Base-by-base conservation (phyloP, 164 flowering plant genomes). In the Umbellularia californica region DNA sequence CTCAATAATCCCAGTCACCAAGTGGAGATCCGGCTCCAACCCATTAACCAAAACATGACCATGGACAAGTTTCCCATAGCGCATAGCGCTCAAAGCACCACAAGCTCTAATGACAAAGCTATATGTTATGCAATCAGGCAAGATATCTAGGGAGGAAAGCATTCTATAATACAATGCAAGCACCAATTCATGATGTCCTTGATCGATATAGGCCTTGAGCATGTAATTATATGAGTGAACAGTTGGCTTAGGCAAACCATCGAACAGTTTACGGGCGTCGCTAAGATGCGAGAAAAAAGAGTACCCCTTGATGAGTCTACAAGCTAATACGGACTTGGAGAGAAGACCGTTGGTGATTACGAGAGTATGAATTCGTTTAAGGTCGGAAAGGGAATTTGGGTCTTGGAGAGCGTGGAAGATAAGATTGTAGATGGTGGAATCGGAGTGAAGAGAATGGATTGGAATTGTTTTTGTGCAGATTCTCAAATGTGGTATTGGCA, bases 171-270 rank as follows among this genome's bases (percentile, higher is more conserved):
- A 75, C 69, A 75, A 60, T 9, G 5, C 19, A 41, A 75, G 27
- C 2, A 60, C 52, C 27, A 17, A 41, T 35, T 62, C 41, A 41
- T 62, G 50, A 27, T 11, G 20, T 27, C 28, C 58, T n/a, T n/a
- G 15, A 51, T 75, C 69, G 10, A 50, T 27, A 24, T 70, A 75
- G 2, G 73, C 73, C 27, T 70, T 75, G n/a, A 75, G 13, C 73
- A 75, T 75, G 50, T 63, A 70, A 70, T 75, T 75, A 64, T 47
- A 75, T 22, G 73, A 13, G 62, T 75, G n/a, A 62, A 75, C 65
- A 28, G 58, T 70, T 20, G 50, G 77, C 22, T 70, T 69, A 7
- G 68, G 69, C 77, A 75, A 70, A 30, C 17, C 5, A 33, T 70
- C 77, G 19, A 75, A 75, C 77, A 75, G 68, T 23, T 60, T 70